Conservation (phyloP, 2,329 filamentous ascomycete genomes). For the Gremmenia infestans region DNA sequence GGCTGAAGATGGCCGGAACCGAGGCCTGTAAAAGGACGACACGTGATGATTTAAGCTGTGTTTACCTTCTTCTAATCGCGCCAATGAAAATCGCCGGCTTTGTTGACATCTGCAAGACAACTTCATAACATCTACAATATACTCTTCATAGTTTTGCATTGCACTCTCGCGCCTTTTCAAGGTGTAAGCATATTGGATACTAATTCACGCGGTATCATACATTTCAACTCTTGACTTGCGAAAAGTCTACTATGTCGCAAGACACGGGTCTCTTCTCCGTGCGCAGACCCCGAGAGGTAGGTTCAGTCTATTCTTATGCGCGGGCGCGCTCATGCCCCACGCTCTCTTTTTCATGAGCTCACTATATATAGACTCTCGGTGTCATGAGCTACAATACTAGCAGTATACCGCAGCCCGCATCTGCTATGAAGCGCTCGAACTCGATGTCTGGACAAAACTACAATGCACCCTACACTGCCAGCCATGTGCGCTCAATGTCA, state of each 20-base stretch:
- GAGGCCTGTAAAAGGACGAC: conserved; percentile 3
- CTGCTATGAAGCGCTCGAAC: conserved; percentile 88
- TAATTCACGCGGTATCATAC: conserved; percentile 11
- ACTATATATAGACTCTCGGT: conserved; percentile 66
- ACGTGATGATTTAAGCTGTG: conserved; percentile 6
- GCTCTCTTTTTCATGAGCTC: conserved; percentile 2
- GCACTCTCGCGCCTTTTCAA: background rate
- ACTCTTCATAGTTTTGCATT: background rate
- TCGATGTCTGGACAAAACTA: conserved; percentile 63
- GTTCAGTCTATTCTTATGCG: conserved; percentile 26
- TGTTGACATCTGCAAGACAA: conserved; percentile 11
- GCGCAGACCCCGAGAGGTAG: conserved; percentile 84
- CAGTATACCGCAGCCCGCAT: conserved; percentile 82
- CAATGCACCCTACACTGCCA: conserved; percentile 57
- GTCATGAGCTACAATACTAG: conserved; percentile 72
- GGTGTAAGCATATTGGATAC: background rate
- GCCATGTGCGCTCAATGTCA: conserved; percentile 78
- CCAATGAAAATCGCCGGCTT: conserved; percentile 9
- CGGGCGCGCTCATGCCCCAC: background rate
- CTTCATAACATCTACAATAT: conserved; percentile 3
- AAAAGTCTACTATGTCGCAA: conserved; percentile 64
- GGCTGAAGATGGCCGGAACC: conserved; percentile 16
- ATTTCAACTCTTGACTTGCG: background rate
- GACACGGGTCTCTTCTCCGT: conserved; percentile 86
- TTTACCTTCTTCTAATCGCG: conserved; percentile 13